Base-by-base conservation (phyloP, 495 filamentous ascomycete genomes). In the Cairneyella variabilis region DNA sequence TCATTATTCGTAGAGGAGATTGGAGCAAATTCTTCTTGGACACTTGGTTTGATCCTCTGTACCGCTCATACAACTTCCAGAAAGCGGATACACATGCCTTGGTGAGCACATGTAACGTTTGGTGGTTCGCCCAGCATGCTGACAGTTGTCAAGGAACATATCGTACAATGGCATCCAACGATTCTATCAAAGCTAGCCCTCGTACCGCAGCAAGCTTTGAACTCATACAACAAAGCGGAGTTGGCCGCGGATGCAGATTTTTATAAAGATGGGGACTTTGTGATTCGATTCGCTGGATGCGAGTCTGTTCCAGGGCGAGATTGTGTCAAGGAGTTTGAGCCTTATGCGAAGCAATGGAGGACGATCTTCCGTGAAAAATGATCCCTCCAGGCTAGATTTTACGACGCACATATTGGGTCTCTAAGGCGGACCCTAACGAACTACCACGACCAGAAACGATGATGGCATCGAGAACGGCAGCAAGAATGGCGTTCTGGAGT, bases 101-200 rank as follows among this genome's bases (percentile, higher is more conserved):
- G 78, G 95, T 93, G 76, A 64, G n/a, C n/a, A n/a, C n/a, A n/a
- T n/a, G n/a, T n/a, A n/a, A n/a, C n/a, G 83, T 68, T 25, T 41
- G 21, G 7, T 41, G 14, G 9, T 67, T 25, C 45, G 41, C 16
- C 22, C 12, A 34, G 5, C 4, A 16, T 8, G 3, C 39, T 60
- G 17, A 60, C 12, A 43, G 8, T 30, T 18, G 9, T 14, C 12
- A 57, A 92, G 87, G 89, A 92, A 68, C 89, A 91, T 62, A 88
- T 96, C 52, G 82, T 92, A 27, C 93, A 96, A 76, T 99, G 95
- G 95, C 95, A 99, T 66, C 91, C 93, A n/a, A 99, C 93, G 0
- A 89, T 97, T 48, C 78, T 99, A 17, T 86, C 91, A 18, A 89
- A 89, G 60, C 69, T 96, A 49, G 91, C 87, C 1, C 71, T 99